Base-by-base conservation (phyloP, 768 basidiomycete genomes). In the Macrolepiota fuliginosa region DNA sequence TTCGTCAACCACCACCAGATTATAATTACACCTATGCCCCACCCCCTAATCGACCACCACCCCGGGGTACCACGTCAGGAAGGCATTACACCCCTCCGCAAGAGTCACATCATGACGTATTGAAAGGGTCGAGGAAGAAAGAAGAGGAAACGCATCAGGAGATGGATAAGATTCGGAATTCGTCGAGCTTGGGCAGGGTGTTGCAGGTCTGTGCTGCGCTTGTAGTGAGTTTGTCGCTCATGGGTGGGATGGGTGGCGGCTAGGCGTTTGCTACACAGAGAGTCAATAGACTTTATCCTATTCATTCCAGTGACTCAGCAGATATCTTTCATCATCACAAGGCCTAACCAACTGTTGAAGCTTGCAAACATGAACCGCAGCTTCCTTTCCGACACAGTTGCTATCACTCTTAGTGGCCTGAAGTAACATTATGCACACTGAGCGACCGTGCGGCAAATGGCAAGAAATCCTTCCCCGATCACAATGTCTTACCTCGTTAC, bases 181-280 rank as follows among this genome's bases (percentile, higher is more conserved):
- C 67, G 56, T 73, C 73, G n/a, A 67, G 67, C 4, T 27, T 68
- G 6, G 62, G 64, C 58, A 63, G 76, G 29, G 74, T 73, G 2
- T 15, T 72, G 7, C 72, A 76, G 62, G 65, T 75, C 4, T 35
- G 71, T 5, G 67, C 65, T 17, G 50, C 71, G 39, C 45, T 74
- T 29, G 61, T 62, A 13, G 22, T 71, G 49, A 67, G 66, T 46
- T 60, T 70, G 22, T 58, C 67, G 12, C 11, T 70, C 15, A 57
- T 71, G 35, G 69, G 69, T 32, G 52, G 58, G 24, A 32, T 63
- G 35, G 58, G 67, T 19, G 51, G 51, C 10, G 24, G 58, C 35
- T 58, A 35, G 27, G 17, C 27, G 22, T 42, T 45, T 27, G 11
- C 12, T 40, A 10, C 10, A 2, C n/a, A 45, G n/a, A 10, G 19